Evolutionary conservation across 2,329 filamentous ascomycete genomes (phyloP).

Genomic region (Cladophialophora psammophila): DNA sequence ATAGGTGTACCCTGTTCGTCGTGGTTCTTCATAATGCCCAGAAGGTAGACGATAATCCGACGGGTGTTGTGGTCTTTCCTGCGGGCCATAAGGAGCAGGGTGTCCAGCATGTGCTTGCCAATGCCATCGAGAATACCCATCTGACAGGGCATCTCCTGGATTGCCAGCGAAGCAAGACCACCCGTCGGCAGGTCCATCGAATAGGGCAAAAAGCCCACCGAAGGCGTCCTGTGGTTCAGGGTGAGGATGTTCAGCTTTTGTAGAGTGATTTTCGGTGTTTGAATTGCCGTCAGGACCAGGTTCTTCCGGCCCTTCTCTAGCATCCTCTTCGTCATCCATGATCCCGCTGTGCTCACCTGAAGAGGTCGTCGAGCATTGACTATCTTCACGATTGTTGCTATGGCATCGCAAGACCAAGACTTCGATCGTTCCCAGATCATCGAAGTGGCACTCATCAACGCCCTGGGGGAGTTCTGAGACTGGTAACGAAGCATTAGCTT

Average conservation of each 20-base stretch:
- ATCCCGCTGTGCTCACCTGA: constrained; percentile 38
- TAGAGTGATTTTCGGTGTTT: background rate
- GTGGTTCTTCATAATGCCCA: constrained; percentile 3
- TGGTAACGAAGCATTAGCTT: constrained; percentile 21
- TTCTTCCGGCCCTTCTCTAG: constrained; percentile 20
- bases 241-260: background rate
- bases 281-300: constrained; percentile 29
- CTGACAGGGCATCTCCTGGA: constrained; percentile 22
- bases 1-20: constrained; percentile 6
- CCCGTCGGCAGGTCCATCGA: constrained; percentile 34
- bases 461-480: constrained; percentile 32
- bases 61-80: constrained; percentile 16
- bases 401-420: constrained; percentile 44
- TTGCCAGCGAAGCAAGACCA: constrained; percentile 8
- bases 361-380: constrained; percentile 25
- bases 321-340: constrained; percentile 23
- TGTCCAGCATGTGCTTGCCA: constrained; percentile 5
- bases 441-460: constrained; percentile 38
- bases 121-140: constrained; percentile 21
- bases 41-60: constrained; percentile 13
- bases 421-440: constrained; percentile 44
- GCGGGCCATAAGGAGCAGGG: constrained; percentile 23
- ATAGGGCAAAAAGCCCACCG: constrained; percentile 26
- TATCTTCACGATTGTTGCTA: constrained; percentile 21
- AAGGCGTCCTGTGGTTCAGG: constrained; percentile 11